phyloP scores from a whole-genome alignment of 78 protist genomes.

The Pigoraptor vietnamica region DNA sequence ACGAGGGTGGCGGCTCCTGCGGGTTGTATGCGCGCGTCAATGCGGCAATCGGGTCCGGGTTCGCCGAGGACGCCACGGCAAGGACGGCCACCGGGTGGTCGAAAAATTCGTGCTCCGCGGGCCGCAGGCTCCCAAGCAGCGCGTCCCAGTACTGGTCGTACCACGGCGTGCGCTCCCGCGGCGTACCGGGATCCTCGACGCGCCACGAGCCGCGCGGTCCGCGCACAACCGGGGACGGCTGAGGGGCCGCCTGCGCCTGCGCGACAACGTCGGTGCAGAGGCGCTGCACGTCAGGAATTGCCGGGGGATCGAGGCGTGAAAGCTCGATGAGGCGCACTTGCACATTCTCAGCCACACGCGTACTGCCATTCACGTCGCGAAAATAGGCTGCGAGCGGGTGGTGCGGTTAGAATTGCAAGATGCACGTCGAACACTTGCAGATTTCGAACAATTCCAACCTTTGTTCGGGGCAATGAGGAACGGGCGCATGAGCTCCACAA shows the following conservation, averaged over 20 bases:
- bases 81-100: conserved; percentile 24
- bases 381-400: not conserved
- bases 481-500: not conserved
- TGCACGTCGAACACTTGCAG: too few relatives aligned
- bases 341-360: not conserved
- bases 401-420: not conserved
- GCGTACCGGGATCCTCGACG: not conserved
- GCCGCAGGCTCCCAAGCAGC: not conserved
- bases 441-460: too few relatives aligned
- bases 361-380: not conserved
- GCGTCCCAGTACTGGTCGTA: not conserved
- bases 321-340: not conserved
- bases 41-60: not conserved
- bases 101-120: not conserved
- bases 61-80: conserved; percentile 2
- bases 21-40: not conserved
- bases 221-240: not conserved
- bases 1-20: not conserved
- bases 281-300: not conserved
- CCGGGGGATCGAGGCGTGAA: not conserved
- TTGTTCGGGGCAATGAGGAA: not conserved
- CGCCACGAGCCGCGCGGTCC: not conserved
- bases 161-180: conserved; percentile 7
- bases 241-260: not conserved
- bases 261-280: not conserved